Evolutionary conservation across 306 rosid genomes (phyloP).

Genomic region (Myrica gale): DNA sequence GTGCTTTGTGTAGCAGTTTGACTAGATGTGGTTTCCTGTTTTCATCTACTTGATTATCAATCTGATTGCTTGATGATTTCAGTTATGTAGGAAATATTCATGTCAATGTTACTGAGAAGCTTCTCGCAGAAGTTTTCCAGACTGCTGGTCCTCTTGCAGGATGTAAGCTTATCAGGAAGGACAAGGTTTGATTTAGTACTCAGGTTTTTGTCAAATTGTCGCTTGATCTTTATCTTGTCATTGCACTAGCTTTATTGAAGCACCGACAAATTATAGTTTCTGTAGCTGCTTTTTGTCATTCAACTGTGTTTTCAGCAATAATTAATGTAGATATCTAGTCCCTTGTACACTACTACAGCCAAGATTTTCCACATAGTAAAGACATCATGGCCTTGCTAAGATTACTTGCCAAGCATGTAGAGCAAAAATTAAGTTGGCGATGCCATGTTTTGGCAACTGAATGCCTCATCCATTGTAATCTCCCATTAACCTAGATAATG

Average conservation of each 20-base stretch:
- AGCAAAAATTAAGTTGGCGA: conserved; percentile 22
- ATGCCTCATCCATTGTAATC: neutral
- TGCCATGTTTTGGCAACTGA: conserved; percentile 10
- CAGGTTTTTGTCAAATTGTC: conserved; percentile 1
- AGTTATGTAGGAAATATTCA: conserved; percentile 68
- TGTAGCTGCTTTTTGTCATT: neutral
- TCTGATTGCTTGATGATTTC: conserved; percentile 33
- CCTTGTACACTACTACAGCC: neutral
- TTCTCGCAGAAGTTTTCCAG: conserved; percentile 66
- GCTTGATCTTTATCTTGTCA: neutral
- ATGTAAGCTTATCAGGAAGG: conserved; percentile 61
- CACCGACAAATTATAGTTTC: conserved; percentile 10
- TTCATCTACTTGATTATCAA: conserved; percentile 19
- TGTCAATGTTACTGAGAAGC: conserved; percentile 57
- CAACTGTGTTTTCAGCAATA: conserved; percentile 11
- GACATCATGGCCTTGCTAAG: conserved; percentile 24
- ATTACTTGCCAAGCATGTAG: neutral
- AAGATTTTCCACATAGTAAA: conserved; percentile 2
- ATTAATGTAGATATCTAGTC: neutral
- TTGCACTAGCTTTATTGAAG: neutral
- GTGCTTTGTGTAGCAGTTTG: conserved; percentile 5
- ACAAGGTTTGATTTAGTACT: conserved; percentile 45
- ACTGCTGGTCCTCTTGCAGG: conserved; percentile 64
- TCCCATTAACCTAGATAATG: neutral
- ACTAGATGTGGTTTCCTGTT: conserved; percentile 6